phyloP scores from a whole-genome alignment of 495 filamentous ascomycete genomes.

The Staphylotrichum tortipilum region DNA sequence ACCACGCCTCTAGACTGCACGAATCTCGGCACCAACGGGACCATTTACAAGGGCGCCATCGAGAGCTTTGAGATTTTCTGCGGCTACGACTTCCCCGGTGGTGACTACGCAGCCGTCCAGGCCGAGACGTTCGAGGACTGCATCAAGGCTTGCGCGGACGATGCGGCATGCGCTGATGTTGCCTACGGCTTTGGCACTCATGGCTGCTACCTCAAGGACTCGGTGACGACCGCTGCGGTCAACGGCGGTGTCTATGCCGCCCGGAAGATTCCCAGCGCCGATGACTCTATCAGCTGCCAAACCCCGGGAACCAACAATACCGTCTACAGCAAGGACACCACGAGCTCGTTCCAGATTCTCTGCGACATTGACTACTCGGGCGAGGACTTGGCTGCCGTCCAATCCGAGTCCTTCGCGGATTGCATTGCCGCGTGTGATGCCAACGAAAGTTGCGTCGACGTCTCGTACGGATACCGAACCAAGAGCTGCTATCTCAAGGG shows the following conservation, averaged over 20 bases:
- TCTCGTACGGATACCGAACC: background rate
- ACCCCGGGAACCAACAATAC: background rate
- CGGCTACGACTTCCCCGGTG: background rate
- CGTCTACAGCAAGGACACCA: background rate
- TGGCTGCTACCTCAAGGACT: background rate
- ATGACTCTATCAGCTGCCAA: background rate
- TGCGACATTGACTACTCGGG: background rate
- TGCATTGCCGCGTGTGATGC: background rate
- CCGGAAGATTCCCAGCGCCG: background rate
- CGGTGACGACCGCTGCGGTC: background rate
- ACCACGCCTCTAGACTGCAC: background rate
- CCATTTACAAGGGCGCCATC: background rate
- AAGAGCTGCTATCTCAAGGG: background rate
- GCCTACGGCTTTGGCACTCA: background rate
- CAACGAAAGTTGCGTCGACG: background rate
- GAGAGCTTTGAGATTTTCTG: background rate
- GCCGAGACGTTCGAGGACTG: background rate
- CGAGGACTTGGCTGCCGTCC: background rate
- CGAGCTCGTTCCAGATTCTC: background rate
- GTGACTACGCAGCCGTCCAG: background rate
- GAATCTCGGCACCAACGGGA: background rate
- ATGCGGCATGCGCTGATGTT: background rate
- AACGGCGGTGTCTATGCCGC: background rate
- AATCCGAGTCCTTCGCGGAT: background rate
- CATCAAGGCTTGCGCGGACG: background rate